Percentiles rank a stretch among this genome's conserved stretches.
phyloP scores from a whole-genome alignment of 169 alveolate species.

The Fabrea salina region DNA sequence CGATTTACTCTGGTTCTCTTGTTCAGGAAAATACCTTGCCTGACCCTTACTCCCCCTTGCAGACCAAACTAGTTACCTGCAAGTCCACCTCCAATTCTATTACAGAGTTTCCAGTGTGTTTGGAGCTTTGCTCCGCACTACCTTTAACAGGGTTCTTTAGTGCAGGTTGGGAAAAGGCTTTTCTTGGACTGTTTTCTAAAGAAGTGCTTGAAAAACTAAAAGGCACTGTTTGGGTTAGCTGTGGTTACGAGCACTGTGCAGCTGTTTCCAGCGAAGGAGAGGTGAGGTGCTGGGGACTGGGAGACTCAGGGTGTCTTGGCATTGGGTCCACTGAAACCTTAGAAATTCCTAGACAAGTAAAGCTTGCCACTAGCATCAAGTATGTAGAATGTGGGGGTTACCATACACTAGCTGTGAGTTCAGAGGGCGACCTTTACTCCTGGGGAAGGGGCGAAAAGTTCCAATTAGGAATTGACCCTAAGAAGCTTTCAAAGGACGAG shows the following conservation, averaged over 20 bases:
- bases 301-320: conserved; percentile 30
- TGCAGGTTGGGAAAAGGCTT: too few relatives aligned
- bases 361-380: background rate
- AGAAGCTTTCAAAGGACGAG: background rate
- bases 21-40: too few relatives aligned
- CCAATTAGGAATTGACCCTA: conserved; percentile 39
- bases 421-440: conserved; percentile 41
- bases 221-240: background rate
- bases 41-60: too few relatives aligned
- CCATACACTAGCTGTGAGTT: conserved; percentile 46
- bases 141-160: too few relatives aligned
- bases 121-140: too few relatives aligned
- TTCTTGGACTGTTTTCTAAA: background rate
- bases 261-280: background rate
- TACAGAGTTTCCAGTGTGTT: too few relatives aligned
- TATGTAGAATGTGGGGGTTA: conserved; percentile 47
- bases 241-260: conserved; percentile 11
- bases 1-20: too few relatives aligned
- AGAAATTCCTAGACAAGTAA: background rate
- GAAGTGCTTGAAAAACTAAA: background rate
- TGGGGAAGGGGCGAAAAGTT: conserved; percentile 62
- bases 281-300: conserved; percentile 1
- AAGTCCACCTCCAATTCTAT: too few relatives aligned
- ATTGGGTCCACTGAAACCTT: background rate
- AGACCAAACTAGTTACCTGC: too few relatives aligned